Conservation (phyloP, 1,284 basidiomycete genomes). For the Meira miltonrushii region DNA sequence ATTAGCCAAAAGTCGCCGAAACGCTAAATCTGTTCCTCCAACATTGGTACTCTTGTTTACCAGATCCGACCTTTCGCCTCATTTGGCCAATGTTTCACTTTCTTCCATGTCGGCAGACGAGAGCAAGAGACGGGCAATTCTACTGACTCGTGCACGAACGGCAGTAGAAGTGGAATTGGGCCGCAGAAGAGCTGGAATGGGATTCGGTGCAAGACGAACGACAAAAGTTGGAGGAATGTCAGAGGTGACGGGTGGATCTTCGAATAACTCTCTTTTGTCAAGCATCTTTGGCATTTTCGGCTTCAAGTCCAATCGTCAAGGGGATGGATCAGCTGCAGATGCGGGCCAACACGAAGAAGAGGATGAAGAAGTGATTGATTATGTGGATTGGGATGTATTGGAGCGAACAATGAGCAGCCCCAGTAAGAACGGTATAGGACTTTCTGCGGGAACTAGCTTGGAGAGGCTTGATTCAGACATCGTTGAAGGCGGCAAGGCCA, state of each 20-base stretch:
- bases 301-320: not conserved
- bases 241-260: slow-evolving; percentile 21
- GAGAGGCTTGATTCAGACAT: slow-evolving; percentile 36
- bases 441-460: slow-evolving; percentile 20
- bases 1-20: slow-evolving; percentile 21
- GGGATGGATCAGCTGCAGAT: slow-evolving; percentile 11
- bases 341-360: slow-evolving; percentile 32
- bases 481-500: slow-evolving; percentile 30
- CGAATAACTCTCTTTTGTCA: not conserved
- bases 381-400: slow-evolving; percentile 27
- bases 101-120: slow-evolving; percentile 19
- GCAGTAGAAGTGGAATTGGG: slow-evolving; percentile 39
- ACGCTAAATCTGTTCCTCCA: slow-evolving; percentile 19
- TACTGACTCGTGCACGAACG: slow-evolving; percentile 39
- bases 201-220: slow-evolving; percentile 23
- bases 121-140: slow-evolving; percentile 38
- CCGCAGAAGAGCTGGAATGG: slow-evolving; percentile 33
- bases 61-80: slow-evolving; percentile 42
- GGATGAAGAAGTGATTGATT: slow-evolving; percentile 36
- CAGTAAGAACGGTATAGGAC: not conserved
- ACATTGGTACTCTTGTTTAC: slow-evolving; percentile 44
- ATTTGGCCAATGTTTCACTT: slow-evolving; percentile 20
- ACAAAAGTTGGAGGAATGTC: slow-evolving; percentile 43
- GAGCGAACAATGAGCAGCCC: slow-evolving; percentile 4
- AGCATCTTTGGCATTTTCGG: not conserved